A percentile compares a stretch with the other conserved stretches of the same genome.
Evolutionary conservation across 1,139 yeast genomes (phyloP).

Genomic region (Protomyces macrosporus): DNA sequence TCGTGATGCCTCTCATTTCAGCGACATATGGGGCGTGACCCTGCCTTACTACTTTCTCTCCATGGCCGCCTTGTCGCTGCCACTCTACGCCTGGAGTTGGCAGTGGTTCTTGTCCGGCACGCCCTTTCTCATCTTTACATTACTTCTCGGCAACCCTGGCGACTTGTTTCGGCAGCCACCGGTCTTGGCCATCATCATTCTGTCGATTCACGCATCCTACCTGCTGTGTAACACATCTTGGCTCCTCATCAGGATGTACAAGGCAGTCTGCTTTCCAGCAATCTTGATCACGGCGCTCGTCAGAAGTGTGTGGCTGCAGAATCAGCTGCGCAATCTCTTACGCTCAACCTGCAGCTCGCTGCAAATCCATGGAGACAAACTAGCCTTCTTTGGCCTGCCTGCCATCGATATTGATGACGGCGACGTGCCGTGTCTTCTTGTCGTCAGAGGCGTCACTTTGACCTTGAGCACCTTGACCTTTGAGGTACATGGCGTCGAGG

Average conservation of each 20-base stretch:
- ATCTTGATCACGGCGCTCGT: slow-evolving; percentile 4
- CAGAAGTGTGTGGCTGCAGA: neutral
- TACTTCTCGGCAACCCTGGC: slow-evolving; percentile 4
- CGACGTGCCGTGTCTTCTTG: slow-evolving; percentile 20
- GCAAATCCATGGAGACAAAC: slow-evolving; percentile 11
- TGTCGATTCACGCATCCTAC: slow-evolving; percentile 1
- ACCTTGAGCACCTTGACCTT: slow-evolving; percentile 9
- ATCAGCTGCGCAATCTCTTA: neutral
- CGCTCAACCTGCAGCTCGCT: neutral
- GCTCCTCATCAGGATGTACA: slow-evolving; percentile 3
- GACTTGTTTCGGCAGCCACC: slow-evolving; percentile 1
- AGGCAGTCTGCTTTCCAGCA: slow-evolving; percentile 5
- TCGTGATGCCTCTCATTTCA: neutral
- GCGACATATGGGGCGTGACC: slow-evolving; percentile 3
- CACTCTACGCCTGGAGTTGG: slow-evolving; percentile 12
- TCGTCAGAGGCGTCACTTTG: slow-evolving; percentile 13
- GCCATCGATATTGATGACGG: slow-evolving; percentile 20
- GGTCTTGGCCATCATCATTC: neutral
- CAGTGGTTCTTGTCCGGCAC: slow-evolving; percentile 17
- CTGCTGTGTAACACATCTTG: slow-evolving; percentile 15
- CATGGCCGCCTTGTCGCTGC: slow-evolving; percentile 15
- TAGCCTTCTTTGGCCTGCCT: slow-evolving; percentile 16
- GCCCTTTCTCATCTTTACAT: slow-evolving; percentile 1
- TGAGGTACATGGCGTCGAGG: slow-evolving; percentile 19
- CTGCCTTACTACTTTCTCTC: slow-evolving; percentile 12